Base-by-base conservation (phyloP, 345 rosid genomes). In the Linum lewisii region DNA sequence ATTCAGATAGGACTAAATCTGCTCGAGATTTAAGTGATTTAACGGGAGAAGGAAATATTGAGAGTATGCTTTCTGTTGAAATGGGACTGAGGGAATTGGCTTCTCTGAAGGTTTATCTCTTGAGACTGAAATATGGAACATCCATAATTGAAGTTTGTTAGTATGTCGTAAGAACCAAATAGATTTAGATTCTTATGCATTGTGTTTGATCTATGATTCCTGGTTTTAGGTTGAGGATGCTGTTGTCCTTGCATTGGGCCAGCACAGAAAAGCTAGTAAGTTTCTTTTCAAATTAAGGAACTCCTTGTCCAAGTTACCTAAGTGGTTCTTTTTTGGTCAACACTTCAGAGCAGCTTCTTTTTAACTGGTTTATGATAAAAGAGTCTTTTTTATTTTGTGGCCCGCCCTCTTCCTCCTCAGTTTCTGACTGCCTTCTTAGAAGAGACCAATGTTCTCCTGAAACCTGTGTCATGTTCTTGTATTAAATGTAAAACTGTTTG, bases 1-100 rank as follows among this genome's bases (percentile, higher is more conserved):
- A 77, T 71, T 73, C 74, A 50, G 90, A 81, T 51, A 64, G 82
- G 74, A 73, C 73, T 67, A 82, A 82, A 67, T 63, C 64, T 64
- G 68, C 54, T n/a, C 81, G 82, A 24, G 87, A 80, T 71, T 62
- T 84, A 73, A 85, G 76, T 77, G 92, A 85, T 67, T 71, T 94
- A 62, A 81, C 87, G 0, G 96, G 96, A 78, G 99, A 94, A 78
- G 97, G 97, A 71, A 94, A 90, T 79, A 90, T 94, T 26, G 99
- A 94, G 81, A 87, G 87, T 70, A 87, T 90, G 90, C 97, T 90
- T 68, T 86, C 96, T 51, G 96, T 94, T 71, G 96, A 87, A 79
- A 94, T 94, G 97, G 97, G 92, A 70, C 73, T 94, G 77, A 78
- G 87, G 74, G 97, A 94, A 72, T 70, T 90, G 74, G 86, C 95